Percentiles rank a stretch among this genome's conserved stretches.
phyloP scores from a whole-genome alignment of 768 basidiomycete species.

The Suillus variegatus region DNA sequence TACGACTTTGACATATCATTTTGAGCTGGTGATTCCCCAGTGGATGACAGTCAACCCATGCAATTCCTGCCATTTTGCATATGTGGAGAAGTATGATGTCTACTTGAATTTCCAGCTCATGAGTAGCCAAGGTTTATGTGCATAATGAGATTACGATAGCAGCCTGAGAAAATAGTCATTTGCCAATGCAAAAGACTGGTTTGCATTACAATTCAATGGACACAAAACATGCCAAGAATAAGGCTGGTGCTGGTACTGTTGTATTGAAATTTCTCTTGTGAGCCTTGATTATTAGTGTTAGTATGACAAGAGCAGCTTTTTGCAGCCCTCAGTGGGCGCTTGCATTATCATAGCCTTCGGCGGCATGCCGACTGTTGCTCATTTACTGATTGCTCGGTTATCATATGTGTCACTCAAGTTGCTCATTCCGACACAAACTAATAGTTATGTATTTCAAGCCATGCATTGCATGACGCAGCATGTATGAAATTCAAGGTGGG shows the following conservation, averaged over 20 bases:
- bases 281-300: neutral
- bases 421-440: too few relatives aligned
- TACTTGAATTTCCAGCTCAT: too few relatives aligned
- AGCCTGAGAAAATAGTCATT: too few relatives aligned
- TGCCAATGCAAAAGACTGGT: too few relatives aligned
- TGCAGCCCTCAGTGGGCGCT: neutral
- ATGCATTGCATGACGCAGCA: neutral
- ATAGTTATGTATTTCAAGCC: neutral
- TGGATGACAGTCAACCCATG: slow-evolving; percentile 14
- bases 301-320: neutral
- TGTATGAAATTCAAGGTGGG: neutral
- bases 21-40: slow-evolving; percentile 13
- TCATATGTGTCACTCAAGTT: neutral
- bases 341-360: neutral
- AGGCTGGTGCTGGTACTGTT: neutral
- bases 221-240: too few relatives aligned
- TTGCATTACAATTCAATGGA: too few relatives aligned
- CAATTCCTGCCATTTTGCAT: slow-evolving; percentile 19
- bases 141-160: too few relatives aligned
- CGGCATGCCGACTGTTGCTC: neutral
- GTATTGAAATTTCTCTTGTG: neutral
- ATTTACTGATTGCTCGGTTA: neutral
- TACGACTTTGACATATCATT: slow-evolving; percentile 14
- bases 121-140: too few relatives aligned
- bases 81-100: too few relatives aligned